These are phyloP conservation scores for Gymnopus androsaceus DNA, from an alignment of 1,284 basidiomycete genomes.

Conservation along the genomic window DNA sequence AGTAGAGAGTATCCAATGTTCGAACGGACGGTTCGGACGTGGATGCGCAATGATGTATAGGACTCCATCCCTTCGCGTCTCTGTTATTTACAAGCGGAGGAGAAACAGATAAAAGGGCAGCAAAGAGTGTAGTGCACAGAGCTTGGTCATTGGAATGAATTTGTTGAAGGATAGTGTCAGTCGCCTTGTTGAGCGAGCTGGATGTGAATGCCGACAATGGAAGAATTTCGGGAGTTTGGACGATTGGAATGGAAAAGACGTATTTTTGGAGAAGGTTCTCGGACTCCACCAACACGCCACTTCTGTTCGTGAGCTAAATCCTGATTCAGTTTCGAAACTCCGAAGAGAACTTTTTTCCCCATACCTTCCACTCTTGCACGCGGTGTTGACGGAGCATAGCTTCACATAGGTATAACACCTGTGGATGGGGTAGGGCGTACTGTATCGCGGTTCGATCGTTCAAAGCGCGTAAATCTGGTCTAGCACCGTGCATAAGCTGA, in stretches of 20 bases:
- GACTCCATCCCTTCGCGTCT: conserved; percentile 67
- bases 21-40: conserved; percentile 55
- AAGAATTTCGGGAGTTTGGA: conserved; percentile 3
- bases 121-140: conserved; percentile 59
- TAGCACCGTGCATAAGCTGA: conserved; percentile 65
- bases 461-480: conserved; percentile 68
- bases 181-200: conserved; percentile 40
- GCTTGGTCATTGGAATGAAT: conserved; percentile 50
- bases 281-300: not conserved
- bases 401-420: conserved; percentile 69
- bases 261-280: not conserved
- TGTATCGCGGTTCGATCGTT: conserved; percentile 71
- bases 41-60: conserved; percentile 68
- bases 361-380: conserved; percentile 57
- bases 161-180: conserved; percentile 53
- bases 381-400: conserved; percentile 59
- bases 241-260: not conserved
- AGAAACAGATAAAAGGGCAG: conserved; percentile 39
- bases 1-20: conserved; percentile 67
- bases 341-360: conserved; percentile 30
- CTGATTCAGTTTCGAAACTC: not conserved
- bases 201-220: conserved; percentile 36
- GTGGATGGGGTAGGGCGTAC: conserved; percentile 60
- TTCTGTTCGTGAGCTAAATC: not conserved
- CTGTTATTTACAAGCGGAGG: conserved; percentile 61